A percentile compares a stretch with the other conserved stretches of the same genome.
These are phyloP conservation scores for Sarocladium kiliense DNA, from an alignment of 2,329 filamentous ascomycete species.

Conservation along the genomic window DNA sequence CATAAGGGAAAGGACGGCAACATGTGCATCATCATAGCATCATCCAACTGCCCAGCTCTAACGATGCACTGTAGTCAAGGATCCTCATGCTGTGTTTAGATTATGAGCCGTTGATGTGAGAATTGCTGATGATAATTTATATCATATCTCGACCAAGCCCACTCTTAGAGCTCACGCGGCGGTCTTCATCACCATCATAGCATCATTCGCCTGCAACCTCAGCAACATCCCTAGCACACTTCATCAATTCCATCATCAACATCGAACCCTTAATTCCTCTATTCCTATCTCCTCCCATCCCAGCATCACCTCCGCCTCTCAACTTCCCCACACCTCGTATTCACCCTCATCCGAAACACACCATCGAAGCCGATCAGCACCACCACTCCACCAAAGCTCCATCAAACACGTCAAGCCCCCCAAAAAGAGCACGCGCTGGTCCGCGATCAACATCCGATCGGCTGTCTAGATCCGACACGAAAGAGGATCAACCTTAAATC, in stretches of 20 bases:
- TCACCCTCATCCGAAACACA: neutral
- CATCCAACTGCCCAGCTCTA: too few relatives aligned
- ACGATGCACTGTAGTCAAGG: too few relatives aligned
- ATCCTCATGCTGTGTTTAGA: too few relatives aligned
- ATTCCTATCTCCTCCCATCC: neutral
- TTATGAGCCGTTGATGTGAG: too few relatives aligned
- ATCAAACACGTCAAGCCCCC: neutral
- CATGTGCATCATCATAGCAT: too few relatives aligned
- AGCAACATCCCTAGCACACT: neutral
- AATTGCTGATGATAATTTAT: too few relatives aligned
- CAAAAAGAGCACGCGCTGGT: neutral
- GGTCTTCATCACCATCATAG: too few relatives aligned
- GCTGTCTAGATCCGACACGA: neutral
- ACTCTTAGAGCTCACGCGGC: too few relatives aligned
- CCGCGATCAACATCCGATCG: neutral
- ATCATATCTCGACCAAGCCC: too few relatives aligned
- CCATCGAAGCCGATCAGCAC: neutral
- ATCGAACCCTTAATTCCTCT: neutral
- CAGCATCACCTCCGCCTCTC: neutral
- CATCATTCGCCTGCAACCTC: too few relatives aligned
- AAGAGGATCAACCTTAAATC: neutral
- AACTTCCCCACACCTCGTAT: neutral
- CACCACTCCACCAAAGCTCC: neutral
- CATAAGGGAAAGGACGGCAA: too few relatives aligned
- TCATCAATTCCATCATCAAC: neutral